Base-by-base conservation (phyloP, 805 yeast genomes). In the Lipomyces starkeyi region DNA sequence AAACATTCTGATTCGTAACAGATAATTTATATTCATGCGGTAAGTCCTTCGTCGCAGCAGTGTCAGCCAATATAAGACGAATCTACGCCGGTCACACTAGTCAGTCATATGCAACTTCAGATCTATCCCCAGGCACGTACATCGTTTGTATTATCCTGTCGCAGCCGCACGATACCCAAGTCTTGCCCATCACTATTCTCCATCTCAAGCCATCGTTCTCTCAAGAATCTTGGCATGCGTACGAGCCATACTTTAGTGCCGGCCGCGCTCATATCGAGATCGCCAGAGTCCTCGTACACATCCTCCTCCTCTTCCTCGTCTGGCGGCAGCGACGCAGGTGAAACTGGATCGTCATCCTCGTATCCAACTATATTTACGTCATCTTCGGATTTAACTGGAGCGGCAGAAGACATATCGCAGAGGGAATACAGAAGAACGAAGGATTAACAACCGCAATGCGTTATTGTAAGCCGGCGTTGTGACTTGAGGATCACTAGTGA, bases 191-290 rank as follows among this genome's bases (percentile, higher is more conserved):
- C 84, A 61, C 89, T 79, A 57, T 81, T 80, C 29, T 83, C 86
- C 63, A 85, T 83, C 70, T 89, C 84, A 63, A 87, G 84, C 97
- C 98, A 92, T 71, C 86, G 83, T 54, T 89, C 91, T 37, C 97
- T 90, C 69, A 95, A 81, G 75, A 92, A 92, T 75, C 91, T 87
- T 1, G 99, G 98, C 75, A 95, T 81, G 73, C 95, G 86, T 29
- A 95, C 97, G 27, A 95, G 82, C 99, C 98, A 95, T 55, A 95
- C 88, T 73, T 92, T 92, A 74, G 90, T 88, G 59, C 80, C 83
- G 17, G 88, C 86, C 37, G 82, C 81, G 1, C 82, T 70, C 62
- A 93, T 79, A 76, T 93, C 91, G 78, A 95, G 82, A 77, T 95
- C 96, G 37, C 93, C 83, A 14, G 91, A 84, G 79, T 90, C 97